Evolutionary conservation across 176 grass and related monocot species (phyloP).

Genomic region (Oryza glaberrima): DNA sequence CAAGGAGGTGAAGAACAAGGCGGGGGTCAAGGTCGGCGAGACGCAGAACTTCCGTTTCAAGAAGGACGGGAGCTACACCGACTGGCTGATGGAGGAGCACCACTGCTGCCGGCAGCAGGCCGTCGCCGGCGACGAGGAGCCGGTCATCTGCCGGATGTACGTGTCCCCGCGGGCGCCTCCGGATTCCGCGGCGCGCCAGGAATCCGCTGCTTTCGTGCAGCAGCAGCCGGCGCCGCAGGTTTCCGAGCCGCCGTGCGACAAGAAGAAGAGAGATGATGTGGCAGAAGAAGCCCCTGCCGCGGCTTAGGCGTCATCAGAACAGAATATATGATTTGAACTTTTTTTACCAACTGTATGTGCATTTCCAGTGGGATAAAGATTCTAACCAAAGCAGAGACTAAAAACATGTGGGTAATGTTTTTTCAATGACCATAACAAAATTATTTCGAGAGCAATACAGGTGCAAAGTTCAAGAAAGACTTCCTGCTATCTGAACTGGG

Average conservation of each 20-base stretch:
- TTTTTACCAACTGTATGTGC: too few relatives aligned
- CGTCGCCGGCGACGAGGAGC: neutral
- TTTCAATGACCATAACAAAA: slow-evolving; percentile 4
- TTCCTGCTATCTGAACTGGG: neutral
- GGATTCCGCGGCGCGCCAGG: neutral
- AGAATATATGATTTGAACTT: too few relatives aligned
- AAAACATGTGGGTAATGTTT: neutral
- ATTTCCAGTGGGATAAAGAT: neutral
- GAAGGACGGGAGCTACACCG: neutral
- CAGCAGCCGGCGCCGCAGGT: too few relatives aligned
- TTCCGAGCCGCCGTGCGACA: too few relatives aligned
- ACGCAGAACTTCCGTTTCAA: neutral
- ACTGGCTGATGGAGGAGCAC: neutral
- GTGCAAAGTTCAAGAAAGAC: neutral
- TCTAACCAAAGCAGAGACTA: neutral
- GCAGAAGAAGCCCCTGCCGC: too few relatives aligned
- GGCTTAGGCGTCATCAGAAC: too few relatives aligned
- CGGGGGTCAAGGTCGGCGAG: neutral
- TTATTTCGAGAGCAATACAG: slow-evolving; percentile 23
- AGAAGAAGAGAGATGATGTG: too few relatives aligned
- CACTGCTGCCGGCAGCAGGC: neutral
- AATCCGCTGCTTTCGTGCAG: neutral
- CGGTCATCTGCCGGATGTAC: neutral
- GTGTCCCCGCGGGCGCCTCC: neutral
- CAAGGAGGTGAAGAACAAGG: neutral